phyloP scores from a whole-genome alignment of 2,329 filamentous ascomycete genomes.

The Aspergillus quadricinctus region DNA sequence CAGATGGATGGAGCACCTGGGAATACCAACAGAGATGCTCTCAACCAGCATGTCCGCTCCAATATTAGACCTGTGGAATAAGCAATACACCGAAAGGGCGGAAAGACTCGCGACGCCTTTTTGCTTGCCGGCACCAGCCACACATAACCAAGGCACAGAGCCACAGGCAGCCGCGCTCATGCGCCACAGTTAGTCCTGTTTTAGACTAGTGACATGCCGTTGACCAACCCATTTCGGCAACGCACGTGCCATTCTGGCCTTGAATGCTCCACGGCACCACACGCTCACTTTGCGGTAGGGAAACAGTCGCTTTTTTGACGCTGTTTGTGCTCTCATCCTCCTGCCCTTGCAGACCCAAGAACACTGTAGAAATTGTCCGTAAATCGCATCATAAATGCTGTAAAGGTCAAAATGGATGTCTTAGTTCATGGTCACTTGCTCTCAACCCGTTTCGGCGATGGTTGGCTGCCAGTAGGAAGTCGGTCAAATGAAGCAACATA shows the following conservation, averaged over 20 bases:
- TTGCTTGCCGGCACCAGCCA: background rate
- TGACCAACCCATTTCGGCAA: background rate
- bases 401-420: background rate
- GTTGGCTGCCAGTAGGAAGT: background rate
- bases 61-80: background rate
- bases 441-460: background rate
- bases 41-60: background rate
- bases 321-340: background rate
- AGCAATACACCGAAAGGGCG: background rate
- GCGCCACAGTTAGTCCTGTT: background rate
- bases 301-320: background rate
- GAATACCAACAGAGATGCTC: background rate
- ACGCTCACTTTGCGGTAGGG: background rate
- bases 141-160: background rate
- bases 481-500: background rate
- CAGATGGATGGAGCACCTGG: background rate
- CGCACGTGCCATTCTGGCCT: background rate
- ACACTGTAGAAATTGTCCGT: background rate
- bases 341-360: background rate
- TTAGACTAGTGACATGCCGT: background rate
- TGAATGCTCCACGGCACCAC: constrained; percentile 1
- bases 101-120: constrained; percentile 7
- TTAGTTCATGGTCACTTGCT: background rate
- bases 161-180: background rate
- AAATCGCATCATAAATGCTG: background rate